Percentiles rank a stretch among this genome's conserved stretches.
These are phyloP conservation scores for Triangularia setosa DNA, from an alignment of 2,329 filamentous ascomycete species.

Conservation along the genomic window DNA sequence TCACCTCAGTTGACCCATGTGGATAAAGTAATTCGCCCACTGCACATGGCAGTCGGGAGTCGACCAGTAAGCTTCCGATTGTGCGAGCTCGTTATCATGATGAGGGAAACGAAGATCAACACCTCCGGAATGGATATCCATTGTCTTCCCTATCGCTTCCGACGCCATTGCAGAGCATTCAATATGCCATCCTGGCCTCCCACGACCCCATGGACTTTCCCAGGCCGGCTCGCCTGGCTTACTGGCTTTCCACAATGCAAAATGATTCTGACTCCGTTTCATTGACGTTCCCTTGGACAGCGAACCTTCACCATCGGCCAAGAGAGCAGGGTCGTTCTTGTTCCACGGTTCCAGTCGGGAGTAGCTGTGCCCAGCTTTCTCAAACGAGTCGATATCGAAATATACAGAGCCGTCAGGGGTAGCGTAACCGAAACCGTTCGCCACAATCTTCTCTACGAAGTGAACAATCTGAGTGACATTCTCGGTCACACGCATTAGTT, in stretches of 20 bases:
- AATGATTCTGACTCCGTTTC: slow-evolving; percentile 53
- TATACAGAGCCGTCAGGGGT: slow-evolving; percentile 64
- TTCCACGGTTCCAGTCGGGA: slow-evolving; percentile 69
- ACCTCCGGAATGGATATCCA: slow-evolving; percentile 70
- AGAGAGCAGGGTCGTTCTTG: slow-evolving; percentile 57
- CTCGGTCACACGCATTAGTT: slow-evolving; percentile 64
- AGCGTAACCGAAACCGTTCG: slow-evolving; percentile 62
- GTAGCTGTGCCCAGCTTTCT: slow-evolving; percentile 60
- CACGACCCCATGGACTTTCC: slow-evolving; percentile 63
- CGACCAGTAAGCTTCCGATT: slow-evolving; percentile 65
- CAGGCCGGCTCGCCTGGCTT: slow-evolving; percentile 48
- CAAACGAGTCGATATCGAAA: slow-evolving; percentile 68
- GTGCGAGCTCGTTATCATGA: slow-evolving; percentile 65
- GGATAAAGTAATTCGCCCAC: slow-evolving; percentile 73
- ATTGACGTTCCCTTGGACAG: slow-evolving; percentile 37
- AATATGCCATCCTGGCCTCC: slow-evolving; percentile 70
- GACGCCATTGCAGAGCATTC: slow-evolving; percentile 73
- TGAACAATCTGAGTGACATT: slow-evolving; percentile 58
- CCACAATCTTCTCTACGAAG: slow-evolving; percentile 64
- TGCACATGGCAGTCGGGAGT: slow-evolving; percentile 43
- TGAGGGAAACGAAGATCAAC: slow-evolving; percentile 53
- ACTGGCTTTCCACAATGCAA: slow-evolving; percentile 49
- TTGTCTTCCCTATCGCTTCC: slow-evolving; percentile 58
- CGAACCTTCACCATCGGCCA: slow-evolving; percentile 65
- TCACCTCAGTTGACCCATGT: slow-evolving; percentile 57